Conservation (phyloP, 441 rosid genomes). For the Macaranga tanarius region DNA sequence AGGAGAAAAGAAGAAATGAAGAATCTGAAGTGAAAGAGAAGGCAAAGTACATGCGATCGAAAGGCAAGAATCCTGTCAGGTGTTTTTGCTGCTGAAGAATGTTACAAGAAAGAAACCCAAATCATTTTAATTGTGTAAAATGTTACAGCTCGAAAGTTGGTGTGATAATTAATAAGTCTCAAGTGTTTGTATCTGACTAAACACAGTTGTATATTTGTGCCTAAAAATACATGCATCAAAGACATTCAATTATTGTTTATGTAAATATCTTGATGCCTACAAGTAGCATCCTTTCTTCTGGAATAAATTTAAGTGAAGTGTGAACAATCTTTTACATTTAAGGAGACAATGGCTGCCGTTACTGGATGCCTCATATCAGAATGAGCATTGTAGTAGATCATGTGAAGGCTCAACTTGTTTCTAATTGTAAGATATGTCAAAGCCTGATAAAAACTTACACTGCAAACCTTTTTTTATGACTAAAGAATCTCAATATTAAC, state of each 20-base stretch:
- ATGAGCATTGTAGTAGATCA: background rate
- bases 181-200: background rate
- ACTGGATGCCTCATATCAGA: background rate
- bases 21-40: slow-evolving; percentile 52
- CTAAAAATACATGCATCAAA: background rate
- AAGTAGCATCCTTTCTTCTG: background rate
- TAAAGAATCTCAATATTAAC: too few relatives aligned
- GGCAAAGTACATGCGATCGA: slow-evolving; percentile 39
- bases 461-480: too few relatives aligned
- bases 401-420: background rate
- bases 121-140: background rate
- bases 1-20: slow-evolving; percentile 53
- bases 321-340: background rate
- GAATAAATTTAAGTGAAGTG: background rate
- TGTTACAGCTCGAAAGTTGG: background rate
- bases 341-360: background rate
- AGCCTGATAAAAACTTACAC: too few relatives aligned
- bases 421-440: too few relatives aligned
- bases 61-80: slow-evolving; percentile 37
- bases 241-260: slow-evolving; percentile 5
- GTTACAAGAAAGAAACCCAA: background rate
- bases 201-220: background rate
- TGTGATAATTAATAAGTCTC: background rate
- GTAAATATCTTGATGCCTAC: background rate
- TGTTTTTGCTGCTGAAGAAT: slow-evolving; percentile 60